phyloP scores from a whole-genome alignment of 108 stramenopile genomes.

The Nitzschia sp. region DNA sequence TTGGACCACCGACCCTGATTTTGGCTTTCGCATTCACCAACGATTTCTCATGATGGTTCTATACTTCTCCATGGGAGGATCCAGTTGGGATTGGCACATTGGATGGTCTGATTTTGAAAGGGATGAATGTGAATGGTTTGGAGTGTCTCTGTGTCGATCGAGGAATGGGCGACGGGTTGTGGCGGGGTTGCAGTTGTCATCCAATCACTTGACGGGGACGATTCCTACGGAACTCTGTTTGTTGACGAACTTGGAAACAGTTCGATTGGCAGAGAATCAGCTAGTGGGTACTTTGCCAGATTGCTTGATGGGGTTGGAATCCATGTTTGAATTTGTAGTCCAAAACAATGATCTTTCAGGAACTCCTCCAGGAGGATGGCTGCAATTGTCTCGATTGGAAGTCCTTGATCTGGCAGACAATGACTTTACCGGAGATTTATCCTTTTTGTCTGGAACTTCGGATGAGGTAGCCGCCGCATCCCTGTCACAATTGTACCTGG shows the following conservation, averaged over 20 bases:
- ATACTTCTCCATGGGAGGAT: conserved; percentile 46
- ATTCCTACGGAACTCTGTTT: conserved; percentile 39
- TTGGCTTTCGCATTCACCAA: conserved; percentile 25
- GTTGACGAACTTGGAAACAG: conserved; percentile 14
- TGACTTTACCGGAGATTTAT: conserved; percentile 23
- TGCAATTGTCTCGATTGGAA: conserved; percentile 25
- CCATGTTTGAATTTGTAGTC: conserved; percentile 17
- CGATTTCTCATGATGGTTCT: conserved; percentile 49
- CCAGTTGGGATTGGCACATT: conserved; percentile 26
- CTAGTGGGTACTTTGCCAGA: conserved; percentile 39
- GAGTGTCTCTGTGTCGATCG: conserved; percentile 23
- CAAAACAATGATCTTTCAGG: conserved; percentile 24
- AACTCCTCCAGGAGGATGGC: conserved; percentile 42
- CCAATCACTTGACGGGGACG: conserved; percentile 24
- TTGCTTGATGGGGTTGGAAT: conserved; percentile 42
- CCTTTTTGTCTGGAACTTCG: background rate
- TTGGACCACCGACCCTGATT: background rate
- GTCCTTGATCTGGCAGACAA: conserved; percentile 28
- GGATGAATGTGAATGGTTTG: conserved; percentile 58
- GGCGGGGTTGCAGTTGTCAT: conserved; percentile 11
- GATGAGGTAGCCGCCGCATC: background rate
- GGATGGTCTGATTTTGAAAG: conserved; percentile 46
- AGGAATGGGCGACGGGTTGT: conserved; percentile 1
- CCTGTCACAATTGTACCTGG: conserved; percentile 37
- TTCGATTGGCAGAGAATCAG: conserved; percentile 23